Conservation (phyloP, 495 filamentous ascomycete genomes). For the Monascus purpureus region DNA sequence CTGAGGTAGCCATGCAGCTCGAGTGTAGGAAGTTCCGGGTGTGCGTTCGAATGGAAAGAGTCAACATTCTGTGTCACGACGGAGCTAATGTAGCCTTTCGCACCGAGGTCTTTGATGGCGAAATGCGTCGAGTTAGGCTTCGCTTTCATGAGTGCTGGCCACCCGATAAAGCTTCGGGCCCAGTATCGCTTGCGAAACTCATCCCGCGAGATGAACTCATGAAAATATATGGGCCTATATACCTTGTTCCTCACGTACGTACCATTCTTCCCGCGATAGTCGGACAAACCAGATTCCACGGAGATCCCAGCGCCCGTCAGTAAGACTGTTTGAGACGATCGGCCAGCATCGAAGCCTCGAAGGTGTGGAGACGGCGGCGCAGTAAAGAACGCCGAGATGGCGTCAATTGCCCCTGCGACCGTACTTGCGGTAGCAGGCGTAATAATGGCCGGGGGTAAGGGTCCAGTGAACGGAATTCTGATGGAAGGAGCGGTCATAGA, state of each 20-base stretch:
- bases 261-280: constrained; percentile 80
- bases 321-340: constrained; percentile 48
- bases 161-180: constrained; percentile 89
- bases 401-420: constrained; percentile 57
- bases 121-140: constrained; percentile 68
- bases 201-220: constrained; percentile 72
- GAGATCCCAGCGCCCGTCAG: constrained; percentile 89
- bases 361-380: constrained; percentile 34
- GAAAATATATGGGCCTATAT: constrained; percentile 84
- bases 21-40: constrained; percentile 59
- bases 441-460: constrained; percentile 65
- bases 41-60: constrained; percentile 70
- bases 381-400: constrained; percentile 59
- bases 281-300: constrained; percentile 81
- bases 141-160: constrained; percentile 64
- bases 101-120: constrained; percentile 56
- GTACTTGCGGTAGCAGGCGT: constrained; percentile 56
- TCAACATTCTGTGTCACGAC: constrained; percentile 97
- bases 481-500: constrained; percentile 56
- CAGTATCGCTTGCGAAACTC: constrained; percentile 90
- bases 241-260: constrained; percentile 83
- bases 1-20: constrained; percentile 88
- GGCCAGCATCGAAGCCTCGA: constrained; percentile 32
- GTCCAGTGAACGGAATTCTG: constrained; percentile 82
- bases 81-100: constrained; percentile 54